Conservation (phyloP, 345 rosid genomes). For the Eucalyptus caleyi region DNA sequence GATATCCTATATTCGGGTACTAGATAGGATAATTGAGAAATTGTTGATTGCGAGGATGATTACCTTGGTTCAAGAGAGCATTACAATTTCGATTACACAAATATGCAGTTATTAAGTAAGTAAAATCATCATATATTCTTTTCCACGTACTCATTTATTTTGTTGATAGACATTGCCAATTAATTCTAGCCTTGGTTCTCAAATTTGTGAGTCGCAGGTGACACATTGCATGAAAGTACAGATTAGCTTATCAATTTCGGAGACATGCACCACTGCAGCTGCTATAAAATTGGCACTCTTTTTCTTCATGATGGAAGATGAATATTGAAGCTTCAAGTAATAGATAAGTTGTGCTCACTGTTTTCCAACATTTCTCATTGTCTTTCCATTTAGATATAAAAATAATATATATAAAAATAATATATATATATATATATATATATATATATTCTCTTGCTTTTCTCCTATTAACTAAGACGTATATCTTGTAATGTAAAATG, state of each 20-base stretch:
- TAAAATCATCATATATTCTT: neutral
- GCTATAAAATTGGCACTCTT: neutral
- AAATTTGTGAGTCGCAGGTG: neutral
- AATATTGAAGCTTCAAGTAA: neutral
- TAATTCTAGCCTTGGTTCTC: neutral
- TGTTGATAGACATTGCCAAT: neutral
- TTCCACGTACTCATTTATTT: no score
- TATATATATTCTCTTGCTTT: neutral
- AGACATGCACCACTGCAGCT: neutral
- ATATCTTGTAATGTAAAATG: neutral
- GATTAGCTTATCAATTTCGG: neutral
- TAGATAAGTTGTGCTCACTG: neutral
- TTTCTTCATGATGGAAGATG: neutral
- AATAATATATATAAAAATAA: no score
- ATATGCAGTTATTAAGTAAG: neutral
- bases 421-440: no score
- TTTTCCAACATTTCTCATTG: neutral
- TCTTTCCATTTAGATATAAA: neutral
- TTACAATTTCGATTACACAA: fast-evolving
- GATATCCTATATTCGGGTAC: neutral
- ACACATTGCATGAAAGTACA: neutral
- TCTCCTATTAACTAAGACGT: neutral
- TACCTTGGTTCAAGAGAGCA: neutral
- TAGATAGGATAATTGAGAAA: neutral
- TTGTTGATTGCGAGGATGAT: neutral